phyloP scores from a whole-genome alignment of 73 alveolate species.

The Effrenium voratum region DNA sequence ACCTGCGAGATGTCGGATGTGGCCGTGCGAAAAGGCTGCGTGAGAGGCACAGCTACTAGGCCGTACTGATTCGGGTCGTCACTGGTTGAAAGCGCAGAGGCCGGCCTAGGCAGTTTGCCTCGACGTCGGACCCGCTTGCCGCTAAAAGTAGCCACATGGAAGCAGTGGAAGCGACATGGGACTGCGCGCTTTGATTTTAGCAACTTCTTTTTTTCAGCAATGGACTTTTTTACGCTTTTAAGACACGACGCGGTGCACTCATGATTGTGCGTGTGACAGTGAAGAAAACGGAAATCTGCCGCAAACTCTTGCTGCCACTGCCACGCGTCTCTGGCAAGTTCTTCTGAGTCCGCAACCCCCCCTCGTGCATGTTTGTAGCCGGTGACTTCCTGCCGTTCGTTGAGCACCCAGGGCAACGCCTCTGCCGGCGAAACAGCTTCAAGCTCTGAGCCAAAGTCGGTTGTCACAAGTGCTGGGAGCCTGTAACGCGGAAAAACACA shows the following conservation, averaged over 20 bases:
- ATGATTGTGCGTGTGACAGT: background rate
- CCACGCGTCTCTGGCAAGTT: background rate
- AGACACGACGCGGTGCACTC: conserved; percentile 24
- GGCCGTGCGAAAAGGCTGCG: conserved; percentile 1
- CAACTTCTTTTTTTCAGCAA: background rate
- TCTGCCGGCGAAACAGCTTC: too few relatives aligned
- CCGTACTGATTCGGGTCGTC: background rate
- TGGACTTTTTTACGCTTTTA: background rate
- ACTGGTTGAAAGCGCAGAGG: background rate
- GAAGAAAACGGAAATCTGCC: background rate
- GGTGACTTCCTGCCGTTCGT: too few relatives aligned
- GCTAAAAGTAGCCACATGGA: background rate
- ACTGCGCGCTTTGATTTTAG: background rate
- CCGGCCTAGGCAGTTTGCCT: background rate
- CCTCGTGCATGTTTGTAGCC: too few relatives aligned
- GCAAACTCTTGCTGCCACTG: background rate
- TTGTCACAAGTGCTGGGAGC: background rate
- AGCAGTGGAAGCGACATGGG: background rate
- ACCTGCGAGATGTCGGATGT: conserved; percentile 2
- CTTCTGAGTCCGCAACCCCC: background rate
- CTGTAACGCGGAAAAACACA: background rate
- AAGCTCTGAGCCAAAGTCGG: too few relatives aligned
- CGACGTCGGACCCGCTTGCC: background rate
- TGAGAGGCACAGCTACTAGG: background rate
- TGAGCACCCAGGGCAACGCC: too few relatives aligned